phyloP scores from a whole-genome alignment of 768 basidiomycete species.

The Trametes coccinea region DNA sequence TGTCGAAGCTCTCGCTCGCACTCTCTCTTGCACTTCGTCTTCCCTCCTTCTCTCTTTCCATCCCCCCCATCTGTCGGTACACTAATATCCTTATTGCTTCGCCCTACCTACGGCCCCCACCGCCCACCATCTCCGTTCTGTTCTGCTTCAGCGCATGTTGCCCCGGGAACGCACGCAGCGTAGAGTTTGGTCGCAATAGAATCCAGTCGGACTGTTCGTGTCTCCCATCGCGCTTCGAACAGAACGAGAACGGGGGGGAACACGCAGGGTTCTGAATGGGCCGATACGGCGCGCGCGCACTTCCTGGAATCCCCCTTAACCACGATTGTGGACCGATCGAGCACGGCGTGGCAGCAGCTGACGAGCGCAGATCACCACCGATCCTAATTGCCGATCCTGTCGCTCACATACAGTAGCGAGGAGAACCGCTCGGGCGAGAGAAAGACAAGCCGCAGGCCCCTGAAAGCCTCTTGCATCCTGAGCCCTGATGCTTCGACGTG shows the following conservation, averaged over 20 bases:
- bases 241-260: too few species aligned
- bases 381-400: slow-evolving; percentile 8
- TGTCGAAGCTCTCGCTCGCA: slow-evolving; percentile 1
- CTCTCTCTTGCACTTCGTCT: too few species aligned
- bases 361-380: slow-evolving; percentile 9
- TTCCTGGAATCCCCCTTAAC: background rate
- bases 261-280: too few species aligned
- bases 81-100: slow-evolving; percentile 21
- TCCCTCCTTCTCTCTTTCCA: background rate
- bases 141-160: slow-evolving; percentile 5
- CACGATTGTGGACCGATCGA: slow-evolving; percentile 8
- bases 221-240: background rate
- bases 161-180: slow-evolving; percentile 11
- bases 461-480: too few species aligned
- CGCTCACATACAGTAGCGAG: background rate
- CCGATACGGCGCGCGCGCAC: too few species aligned
- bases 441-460: too few species aligned
- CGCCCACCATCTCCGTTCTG: background rate
- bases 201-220: slow-evolving; percentile 3
- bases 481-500: background rate
- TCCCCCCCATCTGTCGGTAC: too few species aligned
- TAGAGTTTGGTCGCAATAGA: slow-evolving; percentile 21
- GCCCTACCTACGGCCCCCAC: background rate
- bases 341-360: background rate
- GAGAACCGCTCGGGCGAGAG: background rate